Evolutionary conservation across 2,329 filamentous ascomycete genomes (phyloP).

Genomic region (Epichloe coenophiala): DNA sequence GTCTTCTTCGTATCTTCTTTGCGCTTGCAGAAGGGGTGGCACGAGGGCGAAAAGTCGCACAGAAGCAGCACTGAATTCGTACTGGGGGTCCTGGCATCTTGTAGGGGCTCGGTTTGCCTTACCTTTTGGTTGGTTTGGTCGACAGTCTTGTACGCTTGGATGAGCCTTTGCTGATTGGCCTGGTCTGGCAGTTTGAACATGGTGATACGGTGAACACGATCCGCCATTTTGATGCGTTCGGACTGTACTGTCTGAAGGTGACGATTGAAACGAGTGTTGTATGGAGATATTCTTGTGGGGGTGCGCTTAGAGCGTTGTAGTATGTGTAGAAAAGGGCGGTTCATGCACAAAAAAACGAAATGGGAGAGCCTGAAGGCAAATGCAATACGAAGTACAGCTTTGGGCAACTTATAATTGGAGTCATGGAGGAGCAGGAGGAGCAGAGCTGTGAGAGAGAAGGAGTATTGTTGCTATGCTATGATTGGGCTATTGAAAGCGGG

Average conservation of each 20-base stretch:
- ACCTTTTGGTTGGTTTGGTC: constrained; percentile 29
- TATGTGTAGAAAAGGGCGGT: neutral
- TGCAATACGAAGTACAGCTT: too few species aligned
- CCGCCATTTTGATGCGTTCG: constrained; percentile 18
- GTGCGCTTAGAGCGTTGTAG: neutral
- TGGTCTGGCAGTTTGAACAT: constrained; percentile 38
- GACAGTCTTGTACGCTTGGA: constrained; percentile 31
- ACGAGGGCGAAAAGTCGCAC: neutral
- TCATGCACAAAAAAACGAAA: neutral
- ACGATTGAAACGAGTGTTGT: neutral
- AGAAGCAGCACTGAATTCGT: neutral
- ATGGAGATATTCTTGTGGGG: neutral
- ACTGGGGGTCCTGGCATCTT: neutral
- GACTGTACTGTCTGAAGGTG: neutral
- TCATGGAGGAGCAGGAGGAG: too few species aligned
- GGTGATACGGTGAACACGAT: constrained; percentile 33
- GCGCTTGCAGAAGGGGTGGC: neutral
- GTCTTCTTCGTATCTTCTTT: neutral
- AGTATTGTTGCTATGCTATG: neutral
- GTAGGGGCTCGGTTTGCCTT: constrained; percentile 2
- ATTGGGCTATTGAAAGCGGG: neutral
- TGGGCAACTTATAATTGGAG: too few species aligned
- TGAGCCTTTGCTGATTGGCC: constrained; percentile 28
- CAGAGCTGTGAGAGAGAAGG: too few species aligned
- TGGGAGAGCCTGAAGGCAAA: too few species aligned